phyloP scores from a whole-genome alignment of 2,329 filamentous ascomycete genomes.

The Pseudogymnoascus destructans region DNA sequence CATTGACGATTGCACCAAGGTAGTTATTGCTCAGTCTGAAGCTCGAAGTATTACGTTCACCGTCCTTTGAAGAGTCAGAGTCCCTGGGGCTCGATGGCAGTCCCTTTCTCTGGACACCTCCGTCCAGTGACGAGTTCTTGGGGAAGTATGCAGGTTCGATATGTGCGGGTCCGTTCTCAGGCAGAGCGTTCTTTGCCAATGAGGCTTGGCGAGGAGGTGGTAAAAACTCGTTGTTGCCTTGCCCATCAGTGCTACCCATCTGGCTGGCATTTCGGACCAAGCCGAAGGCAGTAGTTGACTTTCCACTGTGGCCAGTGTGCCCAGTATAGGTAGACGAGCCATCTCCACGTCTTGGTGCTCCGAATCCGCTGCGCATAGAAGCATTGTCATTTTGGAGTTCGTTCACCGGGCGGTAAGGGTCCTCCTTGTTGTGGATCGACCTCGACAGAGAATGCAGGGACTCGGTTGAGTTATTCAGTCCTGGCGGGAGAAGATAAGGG shows the following conservation, averaged over 20 bases:
- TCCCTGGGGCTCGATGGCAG: constrained; percentile 10
- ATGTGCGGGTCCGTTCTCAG: constrained; percentile 22
- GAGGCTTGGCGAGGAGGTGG: constrained; percentile 20
- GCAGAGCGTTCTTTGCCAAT: constrained; percentile 24
- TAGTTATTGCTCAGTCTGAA: constrained; percentile 24
- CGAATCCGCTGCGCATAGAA: constrained; percentile 40
- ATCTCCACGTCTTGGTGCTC: constrained; percentile 26
- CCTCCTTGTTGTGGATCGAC: constrained; percentile 59
- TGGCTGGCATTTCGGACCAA: not conserved
- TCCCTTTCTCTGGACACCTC: constrained; percentile 3
- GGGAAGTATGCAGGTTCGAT: constrained; percentile 15
- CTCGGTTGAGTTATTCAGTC: constrained; percentile 64
- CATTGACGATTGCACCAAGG: constrained; percentile 19
- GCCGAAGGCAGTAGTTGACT: not conserved
- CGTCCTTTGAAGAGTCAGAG: constrained; percentile 13
- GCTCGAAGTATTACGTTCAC: constrained; percentile 3
- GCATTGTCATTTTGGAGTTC: constrained; percentile 40
- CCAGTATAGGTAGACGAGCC: constrained; percentile 33
- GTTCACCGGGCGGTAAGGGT: constrained; percentile 63
- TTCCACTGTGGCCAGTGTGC: constrained; percentile 13
- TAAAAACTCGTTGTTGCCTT: constrained; percentile 25
- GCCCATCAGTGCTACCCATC: constrained; percentile 18
- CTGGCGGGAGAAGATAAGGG: constrained; percentile 87
- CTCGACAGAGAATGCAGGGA: constrained; percentile 78
- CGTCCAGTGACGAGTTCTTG: constrained; percentile 7